Percentiles rank a stretch among this genome's conserved stretches.
Evolutionary conservation across 768 basidiomycete genomes (phyloP).

Genomic region (Chalciporus piperatus): DNA sequence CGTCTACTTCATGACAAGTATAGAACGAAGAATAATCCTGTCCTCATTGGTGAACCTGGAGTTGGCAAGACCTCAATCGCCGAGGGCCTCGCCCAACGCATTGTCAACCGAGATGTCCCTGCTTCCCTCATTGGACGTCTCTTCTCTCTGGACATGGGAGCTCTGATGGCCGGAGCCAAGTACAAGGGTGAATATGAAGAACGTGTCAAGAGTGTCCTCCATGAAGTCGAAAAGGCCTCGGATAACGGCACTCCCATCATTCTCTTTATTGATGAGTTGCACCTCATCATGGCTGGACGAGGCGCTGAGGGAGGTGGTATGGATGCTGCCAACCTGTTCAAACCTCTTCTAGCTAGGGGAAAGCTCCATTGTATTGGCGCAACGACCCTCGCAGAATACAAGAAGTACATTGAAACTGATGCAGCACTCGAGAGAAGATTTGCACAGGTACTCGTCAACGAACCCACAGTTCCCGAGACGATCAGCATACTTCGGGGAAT

Average conservation of each 20-base stretch:
- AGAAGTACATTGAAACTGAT: conserved; percentile 92
- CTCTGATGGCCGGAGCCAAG: conserved; percentile 88
- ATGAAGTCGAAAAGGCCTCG: conserved; percentile 88
- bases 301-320: conserved; percentile 84
- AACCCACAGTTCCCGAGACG: conserved; percentile 84
- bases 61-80: conserved; percentile 96
- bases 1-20: conserved; percentile 9
- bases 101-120: conserved; percentile 91
- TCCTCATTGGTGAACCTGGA: conserved; percentile 91
- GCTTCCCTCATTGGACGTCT: conserved; percentile 68
- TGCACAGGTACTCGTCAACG: conserved; percentile 90
- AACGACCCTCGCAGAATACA: conserved; percentile 89
- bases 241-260: conserved; percentile 79
- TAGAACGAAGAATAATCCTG: conserved; percentile 97
- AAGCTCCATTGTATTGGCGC: conserved; percentile 81
- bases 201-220: conserved; percentile 86
- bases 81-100: conserved; percentile 94
- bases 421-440: conserved; percentile 89
- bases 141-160: conserved; percentile 91
- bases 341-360: conserved; percentile 86
- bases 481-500: conserved; percentile 94
- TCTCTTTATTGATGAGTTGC: conserved; percentile 93
- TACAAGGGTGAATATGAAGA: conserved; percentile 98
- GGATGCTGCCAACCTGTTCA: conserved; percentile 92
- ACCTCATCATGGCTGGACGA: conserved; percentile 89